These are phyloP conservation scores for Hypoxylon sp. DNA, from an alignment of 2,329 filamentous ascomycete genomes.

Conservation along the genomic window DNA sequence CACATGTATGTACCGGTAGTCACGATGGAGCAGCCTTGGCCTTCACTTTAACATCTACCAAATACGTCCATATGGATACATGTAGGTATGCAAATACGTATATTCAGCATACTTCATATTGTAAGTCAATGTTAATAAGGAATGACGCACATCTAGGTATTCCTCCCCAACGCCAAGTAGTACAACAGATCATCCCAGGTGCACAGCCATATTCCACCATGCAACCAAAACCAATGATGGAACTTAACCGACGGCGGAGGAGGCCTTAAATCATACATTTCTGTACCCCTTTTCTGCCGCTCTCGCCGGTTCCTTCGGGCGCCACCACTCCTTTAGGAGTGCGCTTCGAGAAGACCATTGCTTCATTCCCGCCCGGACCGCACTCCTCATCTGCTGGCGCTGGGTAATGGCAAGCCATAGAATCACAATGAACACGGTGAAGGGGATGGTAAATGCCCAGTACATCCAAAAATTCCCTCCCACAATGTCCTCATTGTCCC, in stretches of 20 bases:
- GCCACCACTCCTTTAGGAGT: neutral
- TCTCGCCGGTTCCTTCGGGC: neutral
- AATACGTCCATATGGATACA: too few relatives aligned
- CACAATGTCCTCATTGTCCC: conserved; percentile 28
- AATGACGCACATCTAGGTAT: neutral
- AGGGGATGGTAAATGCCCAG: conserved; percentile 66
- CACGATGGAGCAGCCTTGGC: neutral
- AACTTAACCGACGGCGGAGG: neutral
- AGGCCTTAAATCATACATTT: neutral
- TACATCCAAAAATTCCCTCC: conserved; percentile 56
- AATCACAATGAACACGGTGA: conserved; percentile 45
- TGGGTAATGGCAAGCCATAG: conserved; percentile 44
- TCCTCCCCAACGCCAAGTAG: neutral
- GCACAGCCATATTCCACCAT: neutral
- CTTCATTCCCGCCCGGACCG: neutral
- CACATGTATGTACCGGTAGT: neutral
- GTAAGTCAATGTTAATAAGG: neutral
- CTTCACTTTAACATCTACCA: neutral
- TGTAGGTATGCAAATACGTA: too few relatives aligned
- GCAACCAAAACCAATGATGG: neutral
- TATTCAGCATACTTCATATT: too few relatives aligned
- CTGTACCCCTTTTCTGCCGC: neutral
- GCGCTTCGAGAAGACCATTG: neutral
- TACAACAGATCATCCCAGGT: neutral
- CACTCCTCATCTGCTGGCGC: conserved; percentile 19